phyloP scores from a whole-genome alignment of 768 basidiomycete genomes.

The Suillus sp. region DNA sequence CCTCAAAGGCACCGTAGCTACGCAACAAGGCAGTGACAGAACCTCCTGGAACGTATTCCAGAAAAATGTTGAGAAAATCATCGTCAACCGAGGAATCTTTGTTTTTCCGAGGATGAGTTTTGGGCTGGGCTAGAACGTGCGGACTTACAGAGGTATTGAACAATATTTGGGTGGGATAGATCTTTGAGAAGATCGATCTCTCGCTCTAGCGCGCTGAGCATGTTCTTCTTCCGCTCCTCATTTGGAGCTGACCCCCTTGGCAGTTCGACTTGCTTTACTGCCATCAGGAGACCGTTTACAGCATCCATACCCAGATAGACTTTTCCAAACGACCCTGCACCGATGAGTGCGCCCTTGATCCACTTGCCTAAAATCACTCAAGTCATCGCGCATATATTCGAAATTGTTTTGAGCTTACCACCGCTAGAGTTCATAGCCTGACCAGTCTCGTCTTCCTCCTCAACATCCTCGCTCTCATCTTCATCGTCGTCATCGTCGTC shows the following conservation, averaged over 20 bases:
- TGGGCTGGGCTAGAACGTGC: no score
- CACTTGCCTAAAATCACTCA: constrained; percentile 67
- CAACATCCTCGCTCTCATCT: constrained; percentile 42
- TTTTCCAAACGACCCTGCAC: constrained; percentile 92
- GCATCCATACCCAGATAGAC: constrained; percentile 97
- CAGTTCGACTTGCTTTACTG: constrained; percentile 95
- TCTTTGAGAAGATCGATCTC: constrained; percentile 95
- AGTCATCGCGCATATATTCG: constrained; percentile 12
- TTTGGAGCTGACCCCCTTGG: constrained; percentile 82
- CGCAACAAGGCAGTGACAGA: constrained; percentile 87
- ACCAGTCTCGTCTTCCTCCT: constrained; percentile 52
- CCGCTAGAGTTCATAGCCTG: constrained; percentile 58
- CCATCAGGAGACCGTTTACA: constrained; percentile 87
- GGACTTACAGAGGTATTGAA: constrained; percentile 93
- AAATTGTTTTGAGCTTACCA: constrained; percentile 36
- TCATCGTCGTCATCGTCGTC: constrained; percentile 49
- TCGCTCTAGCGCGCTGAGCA: constrained; percentile 88
- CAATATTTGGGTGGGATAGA: constrained; percentile 93
- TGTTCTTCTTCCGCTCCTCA: constrained; percentile 90
- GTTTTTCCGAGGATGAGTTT: neutral
- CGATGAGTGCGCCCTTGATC: constrained; percentile 96
- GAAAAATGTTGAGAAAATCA: constrained; percentile 90
- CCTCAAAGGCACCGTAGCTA: constrained; percentile 94
- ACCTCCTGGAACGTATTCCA: constrained; percentile 96
- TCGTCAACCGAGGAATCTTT: constrained; percentile 93